phyloP scores from a whole-genome alignment of 2,329 filamentous ascomycete genomes.

The Apiospora koreana region DNA sequence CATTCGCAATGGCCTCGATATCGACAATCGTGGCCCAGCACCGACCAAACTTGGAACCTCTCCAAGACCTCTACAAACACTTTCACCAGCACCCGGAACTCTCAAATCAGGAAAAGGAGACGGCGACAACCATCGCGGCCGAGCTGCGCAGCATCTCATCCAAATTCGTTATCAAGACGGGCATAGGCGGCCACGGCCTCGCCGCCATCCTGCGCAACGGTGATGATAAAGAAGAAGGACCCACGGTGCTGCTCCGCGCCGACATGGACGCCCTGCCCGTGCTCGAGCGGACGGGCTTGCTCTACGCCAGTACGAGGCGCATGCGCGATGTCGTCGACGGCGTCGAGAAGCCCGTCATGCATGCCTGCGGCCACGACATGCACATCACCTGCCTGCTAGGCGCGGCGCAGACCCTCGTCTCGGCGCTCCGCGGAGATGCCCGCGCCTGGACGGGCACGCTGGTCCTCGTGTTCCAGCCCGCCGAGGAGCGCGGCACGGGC shows the following conservation, averaged over 20 bases:
- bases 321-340: slow-evolving; percentile 46
- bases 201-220: slow-evolving; percentile 22
- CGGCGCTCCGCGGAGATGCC: slow-evolving; percentile 27
- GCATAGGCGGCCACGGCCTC: slow-evolving; percentile 28
- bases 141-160: slow-evolving; percentile 17
- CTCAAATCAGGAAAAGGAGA: slow-evolving; percentile 22
- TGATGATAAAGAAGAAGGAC: background rate
- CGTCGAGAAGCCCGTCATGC: slow-evolving; percentile 59
- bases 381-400: slow-evolving; percentile 62
- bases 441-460: slow-evolving; percentile 62
- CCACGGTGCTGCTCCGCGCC: slow-evolving; percentile 45
- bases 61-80: slow-evolving; percentile 20
- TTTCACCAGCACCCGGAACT: slow-evolving; percentile 26
- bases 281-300: slow-evolving; percentile 45
- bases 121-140: slow-evolving; percentile 17
- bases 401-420: slow-evolving; percentile 50
- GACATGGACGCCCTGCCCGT: slow-evolving; percentile 53
- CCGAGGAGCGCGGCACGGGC: slow-evolving; percentile 64
- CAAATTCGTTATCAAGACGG: slow-evolving; percentile 19
- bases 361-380: slow-evolving; percentile 69
- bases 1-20: background rate
- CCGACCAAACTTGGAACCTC: background rate
- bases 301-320: slow-evolving; percentile 43
- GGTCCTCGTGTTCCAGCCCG: slow-evolving; percentile 66
- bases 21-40: background rate